Base-by-base conservation (phyloP, 1,284 basidiomycete genomes). In the Malassezia nana region DNA sequence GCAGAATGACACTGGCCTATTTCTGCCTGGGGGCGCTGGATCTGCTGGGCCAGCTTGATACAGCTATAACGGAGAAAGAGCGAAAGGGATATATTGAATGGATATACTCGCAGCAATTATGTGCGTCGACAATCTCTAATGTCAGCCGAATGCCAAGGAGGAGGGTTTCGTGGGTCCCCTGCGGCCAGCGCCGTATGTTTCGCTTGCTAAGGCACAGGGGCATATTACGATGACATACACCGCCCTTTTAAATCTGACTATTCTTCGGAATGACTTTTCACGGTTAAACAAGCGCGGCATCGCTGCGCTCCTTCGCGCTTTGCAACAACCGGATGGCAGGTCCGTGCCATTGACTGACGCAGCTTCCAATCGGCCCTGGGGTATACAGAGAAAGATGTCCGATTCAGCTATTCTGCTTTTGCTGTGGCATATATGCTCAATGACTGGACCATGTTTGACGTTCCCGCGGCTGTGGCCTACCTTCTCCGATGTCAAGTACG, bases 381-480 rank as follows among this genome's bases (percentile, higher is more conserved):
- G 16, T 79, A 78, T 28, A 79, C 79, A 12, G 84, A 87, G 66
- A 78, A 81, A 1, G 89, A 91, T 66, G 76, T 87, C 28, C 80
- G 92, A 24, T 89, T 89, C 59, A 79, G 84, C 0, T 96, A 94
- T 69, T 90, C 87, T 62, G 91, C 89, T 0, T 86, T 89, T 64
- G 85, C 83, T 4, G 81, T 94, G 58, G 82, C 83, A 53, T 80
- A 78, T 49, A 82, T 94, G 79, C 76, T 91, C 13, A 75, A 83
- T 55, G 84, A 88, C 66, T 87, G 85, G 83, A 81, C 79, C 1
- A 81, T 81, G n/a, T 77, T 91, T 30, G 79, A 87, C 67, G 71
- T 84, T 1, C 75, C 78, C 6, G 75, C 72, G 12, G 84, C 86
- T 0, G 63, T 85, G 8, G 65, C 61, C 2, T 92, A 84, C 65